Evolutionary conservation across 2,329 filamentous ascomycete genomes (phyloP), one percentile per base, ranked within the genome.

Genomic region (Thelonectria rubi): DNA sequence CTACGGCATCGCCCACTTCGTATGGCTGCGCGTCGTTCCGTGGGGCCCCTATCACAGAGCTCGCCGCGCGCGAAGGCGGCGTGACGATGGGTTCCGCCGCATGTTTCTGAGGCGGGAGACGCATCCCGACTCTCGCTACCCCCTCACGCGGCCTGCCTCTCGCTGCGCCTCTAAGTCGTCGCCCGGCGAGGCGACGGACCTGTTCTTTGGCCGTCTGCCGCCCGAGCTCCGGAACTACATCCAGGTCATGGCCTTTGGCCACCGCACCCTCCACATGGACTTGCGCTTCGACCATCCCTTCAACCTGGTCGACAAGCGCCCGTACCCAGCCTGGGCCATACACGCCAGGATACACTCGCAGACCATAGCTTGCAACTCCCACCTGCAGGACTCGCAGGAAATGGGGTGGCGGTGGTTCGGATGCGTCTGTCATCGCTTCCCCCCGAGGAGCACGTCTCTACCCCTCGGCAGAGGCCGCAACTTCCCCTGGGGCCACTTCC

Each of bases 391-490:
- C 39, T 61, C 62, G n/a, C 12, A 48, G 43, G 45, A 53, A 20
- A 45, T 42, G 57, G 30, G 43, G 30, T 71, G 71, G 71, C 64
- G 64, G 24, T 73, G 71, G 71, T 70, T 67, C 14, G 60, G 69
- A 32, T 71, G 67, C 37, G 69, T 73, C 18, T 73, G 72, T 26
- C 72, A 73, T 47, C 65, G 69, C n/a, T 57, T 50, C 5, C 56
- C 63, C 17, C 53, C 52, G 7, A 42, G 48, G n/a, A 55, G 56
- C 6, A 51, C 55, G 3, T 45, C 56, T 55, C 42, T 62, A 21
- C 32, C 62, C 3, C 32, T 65, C 10, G 66, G 66, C 6, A 60
- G 64, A 40, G 48, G 65, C 37, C 40, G 62, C 20, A 65, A 61
- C 37, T 49, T 52, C 21, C 62, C 57, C 3, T 63, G 57, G 54